A percentile compares a stretch with the other conserved stretches of the same genome.
These are phyloP conservation scores for Catharanthus roseus DNA, from an alignment of 257 asterid genomes.

Conservation along the genomic window DNA sequence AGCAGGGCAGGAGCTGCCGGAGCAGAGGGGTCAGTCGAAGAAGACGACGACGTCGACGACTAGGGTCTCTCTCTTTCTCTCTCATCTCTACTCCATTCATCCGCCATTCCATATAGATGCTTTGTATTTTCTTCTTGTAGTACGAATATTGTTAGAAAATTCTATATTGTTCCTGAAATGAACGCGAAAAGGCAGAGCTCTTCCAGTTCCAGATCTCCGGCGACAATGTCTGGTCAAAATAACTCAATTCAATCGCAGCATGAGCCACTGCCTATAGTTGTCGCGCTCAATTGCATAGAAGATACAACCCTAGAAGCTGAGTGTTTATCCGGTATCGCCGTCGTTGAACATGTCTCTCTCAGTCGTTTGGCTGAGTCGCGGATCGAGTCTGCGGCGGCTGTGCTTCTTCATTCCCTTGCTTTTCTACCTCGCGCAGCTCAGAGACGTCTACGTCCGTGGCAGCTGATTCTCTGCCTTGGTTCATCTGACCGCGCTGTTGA, in stretches of 20 bases:
- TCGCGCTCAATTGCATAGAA: slow-evolving; percentile 89
- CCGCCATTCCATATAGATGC: not conserved
- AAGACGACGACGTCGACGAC: not conserved
- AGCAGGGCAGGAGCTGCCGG: not conserved
- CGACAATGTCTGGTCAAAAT: slow-evolving; percentile 21
- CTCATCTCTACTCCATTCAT: not conserved
- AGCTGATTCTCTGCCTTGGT: slow-evolving; percentile 90
- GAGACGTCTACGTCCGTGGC: slow-evolving; percentile 93
- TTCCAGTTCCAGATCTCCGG: slow-evolving; percentile 8
- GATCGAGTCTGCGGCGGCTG: slow-evolving; percentile 88
- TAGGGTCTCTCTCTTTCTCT: not conserved
- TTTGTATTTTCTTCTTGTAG: not conserved
- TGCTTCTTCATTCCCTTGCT: slow-evolving; percentile 82
- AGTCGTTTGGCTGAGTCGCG: slow-evolving; percentile 79
- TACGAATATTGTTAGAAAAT: not conserved
- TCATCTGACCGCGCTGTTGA: slow-evolving; percentile 83
- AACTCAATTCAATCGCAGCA: slow-evolving; percentile 28
- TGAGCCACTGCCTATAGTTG: slow-evolving; percentile 57
- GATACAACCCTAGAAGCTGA: slow-evolving; percentile 66
- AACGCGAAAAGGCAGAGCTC: slow-evolving; percentile 5
- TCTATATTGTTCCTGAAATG: not conserved
- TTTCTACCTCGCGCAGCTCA: slow-evolving; percentile 99
- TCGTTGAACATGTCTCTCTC: slow-evolving; percentile 81
- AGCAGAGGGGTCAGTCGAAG: not conserved
- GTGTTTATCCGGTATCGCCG: slow-evolving; percentile 70